Conservation (phyloP, 441 rosid species). For the Syzygium malaccense region DNA sequence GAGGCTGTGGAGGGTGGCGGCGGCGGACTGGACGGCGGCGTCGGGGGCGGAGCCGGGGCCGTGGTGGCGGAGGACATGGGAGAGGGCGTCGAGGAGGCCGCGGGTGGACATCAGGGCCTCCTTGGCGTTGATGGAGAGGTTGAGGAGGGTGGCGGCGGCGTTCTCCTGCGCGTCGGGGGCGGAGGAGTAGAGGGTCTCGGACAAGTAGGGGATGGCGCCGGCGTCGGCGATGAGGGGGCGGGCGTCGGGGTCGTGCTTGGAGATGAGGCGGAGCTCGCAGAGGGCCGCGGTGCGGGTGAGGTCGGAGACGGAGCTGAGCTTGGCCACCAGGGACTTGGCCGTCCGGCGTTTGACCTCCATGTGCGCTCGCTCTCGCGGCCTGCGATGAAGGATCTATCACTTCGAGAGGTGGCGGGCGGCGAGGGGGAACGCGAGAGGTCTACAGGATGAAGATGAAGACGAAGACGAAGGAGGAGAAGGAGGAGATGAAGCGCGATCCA, state of each 20-base stretch:
- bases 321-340: conserved; percentile 46
- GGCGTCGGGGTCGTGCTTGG: conserved; percentile 69
- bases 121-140: conserved; percentile 66
- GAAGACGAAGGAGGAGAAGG: not conserved
- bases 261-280: conserved; percentile 63
- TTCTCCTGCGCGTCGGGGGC: conserved; percentile 64
- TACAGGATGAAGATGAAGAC: not conserved
- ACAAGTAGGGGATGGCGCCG: conserved; percentile 73
- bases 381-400: not conserved
- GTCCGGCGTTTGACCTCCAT: conserved; percentile 41
- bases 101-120: conserved; percentile 70
- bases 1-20: conserved; percentile 64
- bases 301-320: conserved; percentile 79
- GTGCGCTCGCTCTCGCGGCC: too few species aligned
- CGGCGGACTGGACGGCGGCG: conserved; percentile 63
- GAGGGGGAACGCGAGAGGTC: not conserved
- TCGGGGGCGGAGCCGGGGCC: conserved; percentile 36
- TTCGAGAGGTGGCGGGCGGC: not conserved
- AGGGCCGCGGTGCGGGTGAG: conserved; percentile 56
- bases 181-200: conserved; percentile 74
- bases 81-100: conserved; percentile 76
- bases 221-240: conserved; percentile 61
- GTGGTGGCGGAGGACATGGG: conserved; percentile 69
- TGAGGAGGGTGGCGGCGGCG: conserved; percentile 82
- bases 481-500: not conserved